Evolutionary conservation across 2,329 filamentous ascomycete genomes (phyloP), one percentile per base, ranked within the genome.

Genomic region (Aspergillus niger): DNA sequence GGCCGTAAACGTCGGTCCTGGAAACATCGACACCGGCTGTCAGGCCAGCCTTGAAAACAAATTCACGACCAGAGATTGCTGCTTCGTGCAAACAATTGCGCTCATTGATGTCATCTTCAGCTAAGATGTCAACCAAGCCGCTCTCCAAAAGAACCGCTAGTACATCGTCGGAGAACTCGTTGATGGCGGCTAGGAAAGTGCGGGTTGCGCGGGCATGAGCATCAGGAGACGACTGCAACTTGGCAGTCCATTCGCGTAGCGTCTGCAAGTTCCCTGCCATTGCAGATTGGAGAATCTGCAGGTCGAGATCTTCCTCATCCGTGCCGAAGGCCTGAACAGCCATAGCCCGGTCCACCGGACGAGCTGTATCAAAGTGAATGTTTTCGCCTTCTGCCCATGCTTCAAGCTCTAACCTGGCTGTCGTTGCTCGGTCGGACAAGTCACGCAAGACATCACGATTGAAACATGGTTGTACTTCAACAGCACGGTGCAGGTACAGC

Each of bases 391-490:
- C 95, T 20, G 93, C 92, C 94, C 94, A 98, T 38, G 94, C 95
- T 56, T 94, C 94, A 50, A 98, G 87, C 73, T 98, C 95, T 68
- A 98, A 89, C 39, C 97, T 81, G 69, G 92, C 96, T n/a, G 92
- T 97, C 0, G 95, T 98, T 8, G 95, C 95, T 79, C 97, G 92
- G 68, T 99, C 95, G 4, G 95, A 97, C 10, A 99, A 85, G 72
- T 96, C 94, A 77, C 93, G 96, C 72, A 99, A 96, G 68, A 98
- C 92, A 66, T 96, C 91, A 49, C 94, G 89, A 77, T 99, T 98
- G 84, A 98, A 99, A 77, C 96, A 98, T 6, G 95, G 95, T 72
- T 98, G 95, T 7, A 98, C 93, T 76, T 99, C 95, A 64, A 99
- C 94, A 8, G 95, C 95, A 62, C 95, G 86, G 8, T 96, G 96